phyloP scores from a whole-genome alignment of 2,329 filamentous ascomycete genomes.

The Cadophora gregata region DNA sequence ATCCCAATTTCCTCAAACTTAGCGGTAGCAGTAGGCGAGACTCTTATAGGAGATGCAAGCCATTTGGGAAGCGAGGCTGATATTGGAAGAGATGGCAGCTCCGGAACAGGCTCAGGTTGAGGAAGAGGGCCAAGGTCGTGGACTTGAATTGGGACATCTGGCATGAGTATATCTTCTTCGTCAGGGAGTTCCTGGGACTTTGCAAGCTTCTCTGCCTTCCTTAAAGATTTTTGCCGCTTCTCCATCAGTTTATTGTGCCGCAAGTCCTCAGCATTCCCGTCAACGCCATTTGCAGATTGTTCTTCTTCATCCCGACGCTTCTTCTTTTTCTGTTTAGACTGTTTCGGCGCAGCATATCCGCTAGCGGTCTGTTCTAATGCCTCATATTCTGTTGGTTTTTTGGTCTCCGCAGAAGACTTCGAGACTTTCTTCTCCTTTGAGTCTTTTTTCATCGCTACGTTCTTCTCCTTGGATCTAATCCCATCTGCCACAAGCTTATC shows the following conservation, averaged over 20 bases:
- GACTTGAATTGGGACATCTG: constrained; percentile 50
- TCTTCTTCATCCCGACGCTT: constrained; percentile 8
- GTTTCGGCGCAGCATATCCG: constrained; percentile 6
- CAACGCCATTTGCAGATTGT: neutral
- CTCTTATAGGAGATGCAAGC: constrained; percentile 77
- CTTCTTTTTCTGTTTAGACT: constrained; percentile 29
- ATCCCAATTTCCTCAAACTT: constrained; percentile 72
- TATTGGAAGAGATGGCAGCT: constrained; percentile 63
- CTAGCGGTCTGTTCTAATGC: constrained; percentile 1
- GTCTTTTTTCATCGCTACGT: neutral
- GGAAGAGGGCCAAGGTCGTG: constrained; percentile 83
- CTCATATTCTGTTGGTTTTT: neutral
- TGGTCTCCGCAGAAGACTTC: neutral
- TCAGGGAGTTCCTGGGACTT: constrained; percentile 43
- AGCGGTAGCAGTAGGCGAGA: constrained; percentile 63
- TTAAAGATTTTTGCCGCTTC: constrained; percentile 61
- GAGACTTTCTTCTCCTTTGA: constrained; percentile 5
- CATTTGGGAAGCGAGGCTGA: constrained; percentile 82
- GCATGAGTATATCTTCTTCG: constrained; percentile 40
- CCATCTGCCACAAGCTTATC: neutral
- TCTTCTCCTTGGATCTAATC: neutral
- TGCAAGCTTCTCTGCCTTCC: constrained; percentile 52
- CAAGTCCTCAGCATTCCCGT: constrained; percentile 28
- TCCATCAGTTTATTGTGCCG: constrained; percentile 55
- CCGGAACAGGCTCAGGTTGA: constrained; percentile 70